phyloP scores from a whole-genome alignment of 2,329 filamentous ascomycete species.

The Exophiala bonariae region DNA sequence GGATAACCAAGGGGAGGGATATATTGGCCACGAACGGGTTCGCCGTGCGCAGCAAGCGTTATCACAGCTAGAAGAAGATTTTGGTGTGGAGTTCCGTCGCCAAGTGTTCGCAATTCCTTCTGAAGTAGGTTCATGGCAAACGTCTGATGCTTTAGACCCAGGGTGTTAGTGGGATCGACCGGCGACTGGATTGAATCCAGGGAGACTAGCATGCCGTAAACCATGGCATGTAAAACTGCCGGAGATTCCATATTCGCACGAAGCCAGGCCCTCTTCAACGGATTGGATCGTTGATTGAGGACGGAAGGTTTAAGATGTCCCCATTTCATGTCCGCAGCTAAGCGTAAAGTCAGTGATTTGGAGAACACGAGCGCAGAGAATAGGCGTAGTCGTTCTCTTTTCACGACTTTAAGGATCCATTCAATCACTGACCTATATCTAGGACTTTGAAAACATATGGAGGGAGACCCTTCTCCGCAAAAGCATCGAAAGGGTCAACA shows the following conservation, averaged over 20 bases:
- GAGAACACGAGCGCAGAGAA: neutral
- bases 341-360: neutral
- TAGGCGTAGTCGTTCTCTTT: neutral
- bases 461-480: neutral
- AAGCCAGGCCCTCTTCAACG: constrained; percentile 6
- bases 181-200: neutral
- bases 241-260: constrained; percentile 8
- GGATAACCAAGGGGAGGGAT: neutral
- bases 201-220: constrained; percentile 8
- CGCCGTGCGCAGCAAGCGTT: constrained; percentile 7
- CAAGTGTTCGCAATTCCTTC: constrained; percentile 4
- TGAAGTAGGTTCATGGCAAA: neutral
- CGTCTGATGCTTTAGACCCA: constrained; percentile 7
- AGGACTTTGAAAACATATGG: neutral
- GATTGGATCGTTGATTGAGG: neutral
- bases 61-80: constrained; percentile 5
- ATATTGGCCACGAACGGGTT: neutral
- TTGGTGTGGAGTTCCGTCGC: neutral
- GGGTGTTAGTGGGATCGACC: neutral
- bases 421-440: neutral
- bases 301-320: neutral
- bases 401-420: too few species aligned
- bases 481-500: neutral
- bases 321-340: constrained; percentile 2
- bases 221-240: constrained; percentile 5